A percentile compares a stretch with the other conserved stretches of the same genome.
Conservation (phyloP, 1,139 yeast genomes). For the Casaregolazyma suthepensis region DNA sequence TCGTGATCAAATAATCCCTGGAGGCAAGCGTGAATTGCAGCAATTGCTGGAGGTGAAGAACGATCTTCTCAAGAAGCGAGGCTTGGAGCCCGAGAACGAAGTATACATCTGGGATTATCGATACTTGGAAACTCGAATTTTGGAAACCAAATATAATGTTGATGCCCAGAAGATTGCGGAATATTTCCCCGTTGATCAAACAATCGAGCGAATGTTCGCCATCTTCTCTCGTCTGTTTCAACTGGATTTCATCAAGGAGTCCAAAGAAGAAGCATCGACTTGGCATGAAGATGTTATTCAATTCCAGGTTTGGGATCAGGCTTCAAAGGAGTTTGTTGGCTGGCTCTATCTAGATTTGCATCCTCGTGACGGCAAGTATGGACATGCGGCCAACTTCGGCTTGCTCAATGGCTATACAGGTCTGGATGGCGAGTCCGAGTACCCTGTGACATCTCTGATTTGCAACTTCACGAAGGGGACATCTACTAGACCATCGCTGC, state of each 20-base stretch:
- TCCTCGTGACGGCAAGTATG: conserved; percentile 81
- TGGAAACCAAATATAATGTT: conserved; percentile 64
- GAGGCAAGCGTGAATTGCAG: conserved; percentile 52
- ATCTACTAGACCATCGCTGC: conserved; percentile 61
- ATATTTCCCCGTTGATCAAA: conserved; percentile 67
- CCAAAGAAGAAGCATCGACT: conserved; percentile 33
- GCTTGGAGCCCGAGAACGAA: conserved; percentile 37
- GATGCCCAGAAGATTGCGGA: conserved; percentile 68
- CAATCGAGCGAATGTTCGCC: conserved; percentile 60
- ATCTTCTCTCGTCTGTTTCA: conserved; percentile 65
- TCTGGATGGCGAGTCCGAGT: conserved; percentile 42
- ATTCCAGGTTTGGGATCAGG: conserved; percentile 65
- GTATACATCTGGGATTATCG: conserved; percentile 72
- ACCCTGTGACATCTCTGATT: conserved; percentile 72
- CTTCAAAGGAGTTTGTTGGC: conserved; percentile 57
- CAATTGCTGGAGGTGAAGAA: conserved; percentile 48
- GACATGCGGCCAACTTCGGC: conserved; percentile 81
- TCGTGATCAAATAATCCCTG: conserved; percentile 48
- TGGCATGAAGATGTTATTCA: conserved; percentile 82
- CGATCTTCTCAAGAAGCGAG: conserved; percentile 43
- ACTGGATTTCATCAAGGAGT: conserved; percentile 55
- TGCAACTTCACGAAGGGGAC: conserved; percentile 82
- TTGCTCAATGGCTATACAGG: conserved; percentile 55
- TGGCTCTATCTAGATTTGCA: conserved; percentile 76
- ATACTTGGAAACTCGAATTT: conserved; percentile 56